Evolutionary conservation across 2,329 filamentous ascomycete genomes (phyloP), one percentile per base, ranked within the genome.

Genomic region (Paraconiothyrium brasiliense): DNA sequence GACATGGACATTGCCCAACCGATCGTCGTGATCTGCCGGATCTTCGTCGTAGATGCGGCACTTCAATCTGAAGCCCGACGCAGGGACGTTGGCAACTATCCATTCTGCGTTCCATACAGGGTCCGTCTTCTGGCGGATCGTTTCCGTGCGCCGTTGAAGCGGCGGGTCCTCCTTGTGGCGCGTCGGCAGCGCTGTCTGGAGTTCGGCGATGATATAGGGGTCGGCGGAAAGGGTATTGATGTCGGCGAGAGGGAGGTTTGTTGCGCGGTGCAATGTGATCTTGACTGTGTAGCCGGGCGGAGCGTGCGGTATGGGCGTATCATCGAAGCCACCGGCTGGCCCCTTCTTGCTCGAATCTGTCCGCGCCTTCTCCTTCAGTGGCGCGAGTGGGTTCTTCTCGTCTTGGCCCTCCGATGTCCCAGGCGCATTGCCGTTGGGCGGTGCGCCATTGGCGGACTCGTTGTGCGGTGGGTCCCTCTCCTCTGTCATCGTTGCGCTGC

Each of bases 1-100:
- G 57, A 97, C 82, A 50, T 93, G 93, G 3, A 92, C 92, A 72
- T 95, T 96, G 11, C 94, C 94, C 22, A 98, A 84, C 30, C 92
- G 86, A 79, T 98, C 94, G 74, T 98, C 91, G 67, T 91, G 88
- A 75, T 97, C 92, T 1, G 90, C 87, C 37, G 89, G 88, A 78
- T 98, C 94, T 77, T 98, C 94, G 72, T 98, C 94, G 79, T 94
- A 96, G 20, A 98, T 80, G 57, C 92, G 87, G 63, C 92, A 93
- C 76, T 97, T 97, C 68, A 98, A 84, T 59, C 85, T 86, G 80
- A 97, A 97, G 4, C 94, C 94, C 0, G 86, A 87, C 0, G 89
- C 83, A 0, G 94, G 94, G 1, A 97, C 86, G 68, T 97, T 96
- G 63, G 92, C 92, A 27, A 98, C 90, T 24, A 93, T 85, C 94